These are phyloP conservation scores for Artemisia annua DNA, from an alignment of 129 eudicot genomes.

Conservation along the genomic window DNA sequence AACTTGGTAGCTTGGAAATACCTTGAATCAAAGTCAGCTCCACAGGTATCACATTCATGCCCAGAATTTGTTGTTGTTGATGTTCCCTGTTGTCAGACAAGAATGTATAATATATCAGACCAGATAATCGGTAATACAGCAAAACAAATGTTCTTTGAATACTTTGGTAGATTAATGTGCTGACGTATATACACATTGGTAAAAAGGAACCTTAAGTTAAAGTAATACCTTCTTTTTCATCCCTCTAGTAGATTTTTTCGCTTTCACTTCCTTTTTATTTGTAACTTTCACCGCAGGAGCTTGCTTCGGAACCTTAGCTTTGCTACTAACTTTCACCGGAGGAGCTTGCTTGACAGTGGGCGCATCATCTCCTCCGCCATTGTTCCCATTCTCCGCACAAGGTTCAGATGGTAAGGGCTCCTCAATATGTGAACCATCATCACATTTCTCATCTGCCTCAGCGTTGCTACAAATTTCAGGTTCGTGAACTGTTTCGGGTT, in stretches of 20 bases:
- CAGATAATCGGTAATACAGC: not conserved
- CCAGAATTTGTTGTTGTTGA: slow-evolving; percentile 58
- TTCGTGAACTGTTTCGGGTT: slow-evolving; percentile 19
- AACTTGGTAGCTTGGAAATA: slow-evolving; percentile 19
- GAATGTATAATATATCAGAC: not conserved
- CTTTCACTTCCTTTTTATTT: slow-evolving; percentile 55
- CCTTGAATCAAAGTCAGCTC: slow-evolving; percentile 83
- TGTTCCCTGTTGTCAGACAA: slow-evolving; percentile 40
- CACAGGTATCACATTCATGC: slow-evolving; percentile 80
- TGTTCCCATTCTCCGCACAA: slow-evolving; percentile 35
- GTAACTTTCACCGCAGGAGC: slow-evolving; percentile 41
- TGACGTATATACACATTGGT: not conserved
- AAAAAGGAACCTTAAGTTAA: not conserved
- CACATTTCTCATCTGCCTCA: slow-evolving; percentile 34
- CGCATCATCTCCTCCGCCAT: slow-evolving; percentile 30
- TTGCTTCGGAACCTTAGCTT: slow-evolving; percentile 43
- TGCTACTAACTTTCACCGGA: slow-evolving; percentile 31
- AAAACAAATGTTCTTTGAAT: not conserved
- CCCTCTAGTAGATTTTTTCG: slow-evolving; percentile 50
- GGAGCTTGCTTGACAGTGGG: slow-evolving; percentile 37
- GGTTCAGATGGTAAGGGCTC: slow-evolving; percentile 38
- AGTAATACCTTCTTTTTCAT: slow-evolving; percentile 70
- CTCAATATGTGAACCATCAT: slow-evolving; percentile 31
- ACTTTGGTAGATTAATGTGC: too few species aligned
- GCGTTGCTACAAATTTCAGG: slow-evolving; percentile 25